These are phyloP conservation scores for Amoebophrya sp. DNA, from an alignment of 169 alveolate species.

Conservation along the genomic window DNA sequence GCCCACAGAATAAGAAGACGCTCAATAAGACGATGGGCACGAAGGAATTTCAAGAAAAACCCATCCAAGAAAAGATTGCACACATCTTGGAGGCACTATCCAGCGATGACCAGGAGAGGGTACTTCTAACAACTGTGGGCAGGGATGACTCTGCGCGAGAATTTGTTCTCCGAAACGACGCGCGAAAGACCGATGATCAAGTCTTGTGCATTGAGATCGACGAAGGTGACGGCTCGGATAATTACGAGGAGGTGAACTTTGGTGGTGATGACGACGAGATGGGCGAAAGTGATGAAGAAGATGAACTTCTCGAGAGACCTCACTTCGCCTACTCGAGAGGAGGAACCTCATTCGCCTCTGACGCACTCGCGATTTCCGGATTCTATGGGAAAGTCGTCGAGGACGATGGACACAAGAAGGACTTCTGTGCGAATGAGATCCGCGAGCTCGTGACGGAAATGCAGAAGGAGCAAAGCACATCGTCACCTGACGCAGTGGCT, in stretches of 20 bases:
- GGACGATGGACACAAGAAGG: background rate
- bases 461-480: background rate
- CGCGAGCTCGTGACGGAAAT: background rate
- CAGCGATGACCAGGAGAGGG: too few species aligned
- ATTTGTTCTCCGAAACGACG: too few species aligned
- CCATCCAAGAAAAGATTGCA: background rate
- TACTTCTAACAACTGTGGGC: too few species aligned
- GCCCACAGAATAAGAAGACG: too few species aligned
- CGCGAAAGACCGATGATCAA: background rate
- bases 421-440: background rate
- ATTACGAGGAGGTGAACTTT: background rate
- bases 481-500: background rate
- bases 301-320: background rate
- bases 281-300: background rate
- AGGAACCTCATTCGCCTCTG: background rate
- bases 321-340: background rate
- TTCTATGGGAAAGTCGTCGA: background rate
- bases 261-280: background rate
- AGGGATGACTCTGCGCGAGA: too few species aligned
- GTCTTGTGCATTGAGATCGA: background rate
- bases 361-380: background rate
- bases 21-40: too few species aligned
- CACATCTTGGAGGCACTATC: background rate
- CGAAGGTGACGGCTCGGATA: background rate
- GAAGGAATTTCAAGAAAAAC: too few species aligned